These are phyloP conservation scores for Berberis thunbergii DNA, from an alignment of 164 flowering plant genomes.

Conservation along the genomic window DNA sequence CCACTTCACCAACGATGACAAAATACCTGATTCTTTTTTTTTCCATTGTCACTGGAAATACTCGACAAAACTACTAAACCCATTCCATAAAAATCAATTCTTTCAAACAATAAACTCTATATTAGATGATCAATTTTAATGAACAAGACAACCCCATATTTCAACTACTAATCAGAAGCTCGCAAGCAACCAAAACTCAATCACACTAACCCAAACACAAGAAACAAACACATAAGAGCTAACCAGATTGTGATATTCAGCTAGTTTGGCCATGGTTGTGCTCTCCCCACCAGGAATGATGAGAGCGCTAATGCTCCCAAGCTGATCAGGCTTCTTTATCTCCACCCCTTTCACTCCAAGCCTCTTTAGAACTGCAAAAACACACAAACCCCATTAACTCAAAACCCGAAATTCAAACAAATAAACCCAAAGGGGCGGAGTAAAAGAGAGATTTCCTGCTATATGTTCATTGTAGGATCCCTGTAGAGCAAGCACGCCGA, in stretches of 20 bases:
- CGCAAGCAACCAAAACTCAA: neutral
- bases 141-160: neutral
- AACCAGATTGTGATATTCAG: slow-evolving; percentile 81
- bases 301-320: slow-evolving; percentile 45
- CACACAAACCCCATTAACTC: neutral
- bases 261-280: slow-evolving; percentile 98
- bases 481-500: slow-evolving; percentile 90
- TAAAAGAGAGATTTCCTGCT: slow-evolving; percentile 34
- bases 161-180: neutral
- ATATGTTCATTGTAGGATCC: slow-evolving; percentile 98
- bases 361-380: slow-evolving; percentile 47
- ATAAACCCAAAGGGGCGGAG: slow-evolving; percentile 6
- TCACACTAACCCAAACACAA: too few species aligned
- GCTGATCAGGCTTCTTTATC: slow-evolving; percentile 85
- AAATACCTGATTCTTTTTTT: too few species aligned
- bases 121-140: neutral
- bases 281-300: slow-evolving; percentile 98
- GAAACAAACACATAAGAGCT: neutral
- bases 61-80: too few species aligned
- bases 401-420: neutral
- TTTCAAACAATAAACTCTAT: too few species aligned
- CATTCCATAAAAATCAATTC: too few species aligned
- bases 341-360: slow-evolving; percentile 83
- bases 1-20: too few species aligned
- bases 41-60: too few species aligned